Evolutionary conservation across 2,329 filamentous ascomycete species (phyloP), one percentile per base, ranked within the genome.

Genomic region (Aspergillus brasiliensis): DNA sequence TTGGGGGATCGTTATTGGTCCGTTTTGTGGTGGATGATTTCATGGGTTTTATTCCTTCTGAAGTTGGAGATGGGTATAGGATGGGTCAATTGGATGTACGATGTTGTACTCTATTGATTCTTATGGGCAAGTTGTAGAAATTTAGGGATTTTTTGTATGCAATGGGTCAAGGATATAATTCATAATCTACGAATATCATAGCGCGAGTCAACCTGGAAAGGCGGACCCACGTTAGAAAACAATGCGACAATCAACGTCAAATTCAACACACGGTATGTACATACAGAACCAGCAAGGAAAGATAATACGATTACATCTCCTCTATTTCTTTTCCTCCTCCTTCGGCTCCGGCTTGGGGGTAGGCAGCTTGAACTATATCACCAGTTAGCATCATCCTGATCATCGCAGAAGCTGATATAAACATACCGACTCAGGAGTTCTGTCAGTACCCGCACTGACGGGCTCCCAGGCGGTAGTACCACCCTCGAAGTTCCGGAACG

Each of bases 401-500:
- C 8, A 13, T 37, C 21, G 6, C 21, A 23, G 28, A n/a, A 8
- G 5, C 25, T n/a, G 11, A 44, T 55, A 7, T n/a, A 13, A 79
- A 84, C 73, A 69, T 75, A 83, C 83, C 67, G 81, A 77, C 65
- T 95, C 91, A 27, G 94, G 94, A 72, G 85, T 96, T 75, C 86
- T 85, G 78, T 97, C 87, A 58, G 87, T 79, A 69, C 94, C 94
- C 62, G 83, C 77, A 62, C 88, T 87, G 70, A 90, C 86, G 72
- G 87, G 87, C 77, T 90, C 85, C 84, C 88, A 90, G 42, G 82
- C 85, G 65, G 88, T 87, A 49, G 87, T 88, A 58, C 92, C 92
- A 62, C 93, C 92, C 81, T 97, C 93, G 74, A 99, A 99, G 82
- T 99, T 98, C 70, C 95, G 88, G 88, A 96, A 99, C 7, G 96